Conservation (phyloP, 2,329 filamentous ascomycete genomes). For the Pseudocercospora eumusae region DNA sequence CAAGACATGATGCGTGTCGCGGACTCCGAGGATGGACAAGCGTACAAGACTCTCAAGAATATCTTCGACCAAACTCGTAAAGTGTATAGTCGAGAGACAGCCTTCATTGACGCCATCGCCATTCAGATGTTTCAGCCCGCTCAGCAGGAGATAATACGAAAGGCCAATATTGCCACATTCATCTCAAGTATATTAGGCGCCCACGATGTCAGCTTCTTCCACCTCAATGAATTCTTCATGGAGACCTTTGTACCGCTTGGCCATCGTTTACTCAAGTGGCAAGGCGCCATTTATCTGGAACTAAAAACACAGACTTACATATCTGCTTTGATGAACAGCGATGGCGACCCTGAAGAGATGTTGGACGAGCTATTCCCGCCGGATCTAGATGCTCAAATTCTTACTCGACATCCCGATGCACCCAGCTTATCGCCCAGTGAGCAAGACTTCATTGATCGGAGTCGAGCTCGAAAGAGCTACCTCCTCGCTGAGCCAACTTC, state of each 20-base stretch:
- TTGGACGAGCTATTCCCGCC: slow-evolving; percentile 62
- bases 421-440: slow-evolving; percentile 59
- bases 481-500: slow-evolving; percentile 53
- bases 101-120: slow-evolving; percentile 52
- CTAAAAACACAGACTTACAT: slow-evolving; percentile 69
- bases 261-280: slow-evolving; percentile 59
- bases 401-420: slow-evolving; percentile 57
- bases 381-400: slow-evolving; percentile 56
- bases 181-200: slow-evolving; percentile 62
- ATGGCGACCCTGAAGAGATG: slow-evolving; percentile 57
- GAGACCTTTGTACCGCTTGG: slow-evolving; percentile 65
- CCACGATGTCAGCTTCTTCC: slow-evolving; percentile 64
- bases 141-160: slow-evolving; percentile 62
- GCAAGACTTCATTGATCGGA: slow-evolving; percentile 60
- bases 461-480: slow-evolving; percentile 57
- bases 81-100: slow-evolving; percentile 58
- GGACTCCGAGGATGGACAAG: slow-evolving; percentile 51
- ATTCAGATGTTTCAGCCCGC: slow-evolving; percentile 41
- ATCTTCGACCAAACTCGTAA: slow-evolving; percentile 65
- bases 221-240: slow-evolving; percentile 64
- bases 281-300: slow-evolving; percentile 63
- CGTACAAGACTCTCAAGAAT: slow-evolving; percentile 62
- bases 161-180: slow-evolving; percentile 66
- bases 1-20: slow-evolving; percentile 56
- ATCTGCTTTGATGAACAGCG: slow-evolving; percentile 59